These are phyloP conservation scores for Mallotus japonicus DNA, from an alignment of 441 rosid species.

Conservation along the genomic window DNA sequence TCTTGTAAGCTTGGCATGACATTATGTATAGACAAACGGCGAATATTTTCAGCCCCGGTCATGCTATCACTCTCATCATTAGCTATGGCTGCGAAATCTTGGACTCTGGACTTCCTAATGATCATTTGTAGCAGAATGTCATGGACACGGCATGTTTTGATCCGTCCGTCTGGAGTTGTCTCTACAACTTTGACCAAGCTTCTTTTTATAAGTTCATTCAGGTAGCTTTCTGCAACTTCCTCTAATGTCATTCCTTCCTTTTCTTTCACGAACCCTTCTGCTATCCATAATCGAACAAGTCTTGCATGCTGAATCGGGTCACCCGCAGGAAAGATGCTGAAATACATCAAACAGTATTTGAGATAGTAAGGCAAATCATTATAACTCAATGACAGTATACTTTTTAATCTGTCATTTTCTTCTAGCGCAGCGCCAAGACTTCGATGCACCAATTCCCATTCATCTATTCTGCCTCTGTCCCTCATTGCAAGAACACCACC, in stretches of 20 bases:
- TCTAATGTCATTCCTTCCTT: conserved; percentile 27
- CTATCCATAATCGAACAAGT: conserved; percentile 30
- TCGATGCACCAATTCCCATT: conserved; percentile 27
- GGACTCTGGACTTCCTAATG: conserved; percentile 20
- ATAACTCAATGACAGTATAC: conserved; percentile 22
- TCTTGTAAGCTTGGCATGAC: conserved; percentile 19
- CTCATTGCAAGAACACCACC: conserved; percentile 35
- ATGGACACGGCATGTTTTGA: conserved; percentile 27
- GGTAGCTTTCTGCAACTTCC: conserved; percentile 31
- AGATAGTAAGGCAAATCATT: conserved; percentile 29
- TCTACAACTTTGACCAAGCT: conserved; percentile 26
- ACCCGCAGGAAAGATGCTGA: conserved; percentile 30
- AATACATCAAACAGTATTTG: conserved; percentile 25
- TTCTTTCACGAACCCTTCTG: conserved; percentile 31
- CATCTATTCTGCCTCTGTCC: conserved; percentile 19
- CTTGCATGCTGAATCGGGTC: conserved; percentile 16
- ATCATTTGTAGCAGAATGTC: conserved; percentile 26
- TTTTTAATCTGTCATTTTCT: conserved; percentile 4
- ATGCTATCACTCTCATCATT: conserved; percentile 27
- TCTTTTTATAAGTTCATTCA: conserved; percentile 17
- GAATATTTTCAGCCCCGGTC: conserved; percentile 40
- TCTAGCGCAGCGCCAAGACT: conserved; percentile 24
- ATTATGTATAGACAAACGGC: conserved; percentile 39
- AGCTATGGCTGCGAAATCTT: conserved; percentile 28
- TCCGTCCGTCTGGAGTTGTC: conserved; percentile 21